Conservation (phyloP, 2,329 filamentous ascomycete species). For the Clonostachys sp. region DNA sequence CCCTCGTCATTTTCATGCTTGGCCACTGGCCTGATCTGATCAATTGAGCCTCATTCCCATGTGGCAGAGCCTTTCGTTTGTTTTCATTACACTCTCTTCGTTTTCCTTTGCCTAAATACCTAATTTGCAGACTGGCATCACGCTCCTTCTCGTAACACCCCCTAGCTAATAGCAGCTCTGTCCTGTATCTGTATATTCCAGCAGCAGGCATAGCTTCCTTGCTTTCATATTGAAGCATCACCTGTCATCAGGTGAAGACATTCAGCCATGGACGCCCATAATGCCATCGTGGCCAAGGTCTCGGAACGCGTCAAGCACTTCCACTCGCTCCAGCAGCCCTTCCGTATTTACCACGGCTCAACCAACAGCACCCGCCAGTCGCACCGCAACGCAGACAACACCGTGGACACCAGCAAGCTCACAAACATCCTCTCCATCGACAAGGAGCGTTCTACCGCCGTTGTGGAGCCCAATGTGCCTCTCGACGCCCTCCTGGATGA, state of each 20-base stretch:
- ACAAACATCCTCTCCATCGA: constrained; percentile 60
- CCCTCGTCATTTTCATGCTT: too few relatives aligned
- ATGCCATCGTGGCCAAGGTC: constrained; percentile 34
- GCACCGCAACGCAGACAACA: constrained; percentile 41
- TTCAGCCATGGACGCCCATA: constrained; percentile 34
- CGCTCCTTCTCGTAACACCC: too few relatives aligned
- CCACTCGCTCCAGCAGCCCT: constrained; percentile 42
- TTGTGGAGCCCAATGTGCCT: constrained; percentile 67
- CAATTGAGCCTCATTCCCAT: too few relatives aligned
- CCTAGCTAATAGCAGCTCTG: too few relatives aligned
- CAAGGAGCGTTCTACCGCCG: constrained; percentile 41
- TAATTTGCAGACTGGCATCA: too few relatives aligned
- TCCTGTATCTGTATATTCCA: too few relatives aligned
- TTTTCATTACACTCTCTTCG: too few relatives aligned
- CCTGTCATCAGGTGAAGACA: background rate
- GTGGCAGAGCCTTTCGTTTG: too few relatives aligned
- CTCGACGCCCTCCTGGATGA: constrained; percentile 61
- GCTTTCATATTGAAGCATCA: background rate
- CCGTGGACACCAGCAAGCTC: constrained; percentile 64
- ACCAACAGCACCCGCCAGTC: constrained; percentile 70
- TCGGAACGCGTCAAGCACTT: constrained; percentile 38
- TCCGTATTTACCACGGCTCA: constrained; percentile 73
- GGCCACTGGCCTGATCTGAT: too few relatives aligned
- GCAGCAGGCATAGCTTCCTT: too few relatives aligned
- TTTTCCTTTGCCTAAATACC: too few relatives aligned